Base-by-base conservation (phyloP, 176 grass and related monocot genomes). In the Oryza rufipogon region DNA sequence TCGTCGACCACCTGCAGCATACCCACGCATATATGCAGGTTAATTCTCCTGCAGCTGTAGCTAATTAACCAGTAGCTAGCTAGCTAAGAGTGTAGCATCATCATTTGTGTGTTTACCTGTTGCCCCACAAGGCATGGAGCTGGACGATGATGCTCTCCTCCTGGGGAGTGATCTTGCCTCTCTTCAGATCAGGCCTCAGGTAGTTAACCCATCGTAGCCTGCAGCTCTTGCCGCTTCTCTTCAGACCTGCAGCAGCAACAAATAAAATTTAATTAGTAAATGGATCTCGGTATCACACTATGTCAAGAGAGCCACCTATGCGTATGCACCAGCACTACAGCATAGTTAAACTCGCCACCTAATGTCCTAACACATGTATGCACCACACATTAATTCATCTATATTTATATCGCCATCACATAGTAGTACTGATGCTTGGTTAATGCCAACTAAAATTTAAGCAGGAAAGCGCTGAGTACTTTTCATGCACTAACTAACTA, bases 191-290 rank as follows among this genome's bases (percentile, higher is more conserved):
- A 68, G 95, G 95, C 58, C 92, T 86, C 22, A 97, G 84, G 77
- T 97, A 97, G 84, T 97, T 97, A 42, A 94, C 89, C 94, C 94
- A 97, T 68, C 94, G 70, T 56, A 94, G 88, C 60, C 94, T 90
- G 77, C 95, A 97, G 33, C 95, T 97, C 92, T 97, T 97, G 66
- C 90, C 95, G 56, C 95, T 92, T 66, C 95, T 94, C 88, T 86
- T 94, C 66, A 97, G 68, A 1, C 86, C 95, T 94, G 73, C 28
- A 76, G 44, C 25, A 60, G 14, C 26, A 56, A 19, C 17, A 45
- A 34, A 61, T 7, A 71, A 64, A 25, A 32, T 22, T 39, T 39
- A 39, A 39, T 39, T 4, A 39, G 6, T 39, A 39, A 81, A 65
- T 25, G 74, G 74, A 80, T 51, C 30, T 3, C 7, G 47, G 47